phyloP scores from a whole-genome alignment of 768 basidiomycete genomes.

The Panus rudis region DNA sequence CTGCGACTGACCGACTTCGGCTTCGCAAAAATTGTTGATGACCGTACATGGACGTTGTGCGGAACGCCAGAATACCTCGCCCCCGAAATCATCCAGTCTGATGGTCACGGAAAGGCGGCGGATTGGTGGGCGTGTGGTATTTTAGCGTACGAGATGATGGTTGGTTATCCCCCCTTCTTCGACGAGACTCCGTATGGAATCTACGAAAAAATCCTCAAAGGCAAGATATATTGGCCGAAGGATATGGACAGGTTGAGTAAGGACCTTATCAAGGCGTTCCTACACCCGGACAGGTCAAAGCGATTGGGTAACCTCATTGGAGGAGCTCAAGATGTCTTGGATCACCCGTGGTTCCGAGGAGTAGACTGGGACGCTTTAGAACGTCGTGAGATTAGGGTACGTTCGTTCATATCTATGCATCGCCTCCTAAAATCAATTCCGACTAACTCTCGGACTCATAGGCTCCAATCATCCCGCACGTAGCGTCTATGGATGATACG shows the following conservation, averaged over 20 bases:
- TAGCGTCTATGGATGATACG: slow-evolving; percentile 74
- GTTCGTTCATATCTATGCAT: slow-evolving; percentile 18
- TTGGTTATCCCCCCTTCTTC: slow-evolving; percentile 97
- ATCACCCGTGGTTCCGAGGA: slow-evolving; percentile 92
- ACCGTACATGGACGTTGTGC: slow-evolving; percentile 96
- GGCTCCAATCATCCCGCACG: slow-evolving; percentile 85
- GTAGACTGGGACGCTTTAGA: slow-evolving; percentile 90
- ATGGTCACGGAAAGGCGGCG: slow-evolving; percentile 95
- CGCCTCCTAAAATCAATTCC: slow-evolving; percentile 6
- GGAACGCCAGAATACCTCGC: slow-evolving; percentile 96
- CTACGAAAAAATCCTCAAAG: slow-evolving; percentile 93
- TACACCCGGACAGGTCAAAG: slow-evolving; percentile 88
- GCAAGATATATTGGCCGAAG: slow-evolving; percentile 85
- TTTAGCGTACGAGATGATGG: slow-evolving; percentile 97
- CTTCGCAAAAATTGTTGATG: slow-evolving; percentile 95
- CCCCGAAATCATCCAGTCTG: slow-evolving; percentile 96
- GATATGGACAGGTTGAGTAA: slow-evolving; percentile 85
- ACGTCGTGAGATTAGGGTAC: slow-evolving; percentile 77
- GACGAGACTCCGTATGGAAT: slow-evolving; percentile 97
- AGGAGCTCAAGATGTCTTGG: slow-evolving; percentile 84
- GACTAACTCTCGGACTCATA: slow-evolving; percentile 20
- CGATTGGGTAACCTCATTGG: slow-evolving; percentile 90
- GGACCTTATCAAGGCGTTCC: slow-evolving; percentile 80
- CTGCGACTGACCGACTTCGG: slow-evolving; percentile 96
- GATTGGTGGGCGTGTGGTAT: slow-evolving; percentile 99